These are phyloP conservation scores for Podila minutissima DNA, from an alignment of 192 early-diverging fungal species.

Conservation along the genomic window DNA sequence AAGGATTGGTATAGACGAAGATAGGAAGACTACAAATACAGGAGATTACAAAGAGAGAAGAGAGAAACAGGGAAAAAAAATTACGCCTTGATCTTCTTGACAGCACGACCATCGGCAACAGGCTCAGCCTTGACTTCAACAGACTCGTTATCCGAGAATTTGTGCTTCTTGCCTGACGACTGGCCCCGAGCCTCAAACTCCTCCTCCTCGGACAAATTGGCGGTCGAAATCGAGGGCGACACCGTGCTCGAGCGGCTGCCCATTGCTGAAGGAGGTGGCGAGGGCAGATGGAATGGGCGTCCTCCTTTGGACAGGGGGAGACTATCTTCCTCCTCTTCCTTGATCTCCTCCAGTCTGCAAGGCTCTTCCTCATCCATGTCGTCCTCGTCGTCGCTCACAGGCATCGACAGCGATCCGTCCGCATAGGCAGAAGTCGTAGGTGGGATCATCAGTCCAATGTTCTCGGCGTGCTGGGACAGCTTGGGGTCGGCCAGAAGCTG, in stretches of 20 bases:
- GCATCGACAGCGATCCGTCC: constrained; percentile 63
- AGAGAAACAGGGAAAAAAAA: neutral
- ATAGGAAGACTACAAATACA: no score
- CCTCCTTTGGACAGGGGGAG: neutral
- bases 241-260: constrained; percentile 46
- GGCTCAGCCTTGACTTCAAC: constrained; percentile 3
- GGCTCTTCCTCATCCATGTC: constrained; percentile 6
- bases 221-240: constrained; percentile 25
- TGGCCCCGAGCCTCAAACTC: neutral
- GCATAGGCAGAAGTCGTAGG: constrained; percentile 57
- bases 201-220: constrained; percentile 31
- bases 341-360: constrained; percentile 11
- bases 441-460: constrained; percentile 39
- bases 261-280: constrained; percentile 36
- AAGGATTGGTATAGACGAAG: no score
- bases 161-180: constrained; percentile 26
- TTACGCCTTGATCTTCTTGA: constrained; percentile 33
- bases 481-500: constrained; percentile 56
- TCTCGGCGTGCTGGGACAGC: constrained; percentile 45
- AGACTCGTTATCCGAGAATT: neutral
- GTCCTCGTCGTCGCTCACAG: constrained; percentile 60
- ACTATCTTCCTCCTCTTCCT: constrained; percentile 16
- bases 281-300: constrained; percentile 20
- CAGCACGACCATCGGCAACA: constrained; percentile 4
- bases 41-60: neutral